Evolutionary conservation across 371 early-diverging fungal species (phyloP).

Genomic region (Mucor mucedo): DNA sequence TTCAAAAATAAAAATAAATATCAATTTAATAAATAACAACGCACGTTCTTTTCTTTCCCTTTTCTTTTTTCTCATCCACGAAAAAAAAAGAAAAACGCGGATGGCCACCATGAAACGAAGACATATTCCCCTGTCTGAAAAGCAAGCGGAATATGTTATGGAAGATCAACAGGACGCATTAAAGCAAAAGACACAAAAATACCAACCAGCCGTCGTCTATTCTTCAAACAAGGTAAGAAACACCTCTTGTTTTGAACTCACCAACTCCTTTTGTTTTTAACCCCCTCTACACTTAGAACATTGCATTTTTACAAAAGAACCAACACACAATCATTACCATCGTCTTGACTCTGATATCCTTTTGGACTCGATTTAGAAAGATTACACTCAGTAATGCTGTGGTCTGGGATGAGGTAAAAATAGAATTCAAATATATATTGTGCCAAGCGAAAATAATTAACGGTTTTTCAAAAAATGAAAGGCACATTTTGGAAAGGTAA

Average conservation of each 20-base stretch:
- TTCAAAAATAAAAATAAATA: no score
- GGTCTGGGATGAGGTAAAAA: conserved; percentile 79
- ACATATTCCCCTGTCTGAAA: conserved; percentile 34
- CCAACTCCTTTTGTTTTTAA: not conserved
- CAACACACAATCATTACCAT: conserved; percentile 56
- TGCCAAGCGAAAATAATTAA: not conserved
- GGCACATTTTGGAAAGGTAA: conserved; percentile 91
- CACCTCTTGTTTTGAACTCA: not conserved
- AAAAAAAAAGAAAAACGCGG: no score
- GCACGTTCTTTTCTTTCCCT: not conserved
- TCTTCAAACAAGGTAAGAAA: conserved; percentile 45
- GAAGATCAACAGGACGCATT: conserved; percentile 3
- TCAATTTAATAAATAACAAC: not conserved
- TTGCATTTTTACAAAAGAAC: conserved; percentile 57
- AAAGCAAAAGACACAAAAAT: conserved; percentile 34
- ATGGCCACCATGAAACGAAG: conserved; percentile 49
- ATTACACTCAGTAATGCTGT: conserved; percentile 79
- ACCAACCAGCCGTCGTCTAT: conserved; percentile 25
- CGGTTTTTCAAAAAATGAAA: conserved; percentile 37
- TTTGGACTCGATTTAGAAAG: conserved; percentile 83
- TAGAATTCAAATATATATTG: no score
- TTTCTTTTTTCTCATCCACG: not conserved
- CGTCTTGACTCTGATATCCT: conserved; percentile 66
- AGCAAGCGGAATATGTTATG: not conserved
- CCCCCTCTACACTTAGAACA: conserved; percentile 29